phyloP scores from a whole-genome alignment of 2,329 filamentous ascomycete genomes.

The Ceratocystis cubensis region DNA sequence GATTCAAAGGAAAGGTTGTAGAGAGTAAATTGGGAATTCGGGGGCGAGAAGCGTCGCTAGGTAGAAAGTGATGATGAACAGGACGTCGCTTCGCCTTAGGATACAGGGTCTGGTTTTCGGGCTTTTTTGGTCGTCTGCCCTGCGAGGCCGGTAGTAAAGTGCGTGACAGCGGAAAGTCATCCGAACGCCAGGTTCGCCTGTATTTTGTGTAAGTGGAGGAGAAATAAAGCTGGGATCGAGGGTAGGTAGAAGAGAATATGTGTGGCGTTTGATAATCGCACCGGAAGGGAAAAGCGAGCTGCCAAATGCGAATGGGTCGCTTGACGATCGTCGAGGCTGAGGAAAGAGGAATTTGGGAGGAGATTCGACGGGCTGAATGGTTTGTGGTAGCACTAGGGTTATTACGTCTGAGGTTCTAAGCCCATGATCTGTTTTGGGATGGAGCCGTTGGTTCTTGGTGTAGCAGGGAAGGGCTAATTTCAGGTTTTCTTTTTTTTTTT shows the following conservation, averaged over 20 bases:
- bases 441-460: background rate
- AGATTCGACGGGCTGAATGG: background rate
- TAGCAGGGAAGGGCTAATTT: constrained; percentile 1
- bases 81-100: background rate
- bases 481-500: background rate
- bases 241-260: background rate
- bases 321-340: constrained; percentile 9
- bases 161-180: constrained; percentile 5
- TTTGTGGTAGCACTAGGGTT: constrained; percentile 7
- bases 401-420: background rate
- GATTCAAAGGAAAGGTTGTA: background rate
- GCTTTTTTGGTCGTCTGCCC: constrained; percentile 5
- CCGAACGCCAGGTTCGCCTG: background rate
- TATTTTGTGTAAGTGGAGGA: constrained; percentile 2
- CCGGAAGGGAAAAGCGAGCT: background rate
- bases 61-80: constrained; percentile 1
- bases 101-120: background rate
- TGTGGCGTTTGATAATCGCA: background rate
- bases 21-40: background rate
- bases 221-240: constrained; percentile 1
- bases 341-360: constrained; percentile 6
- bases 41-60: background rate
- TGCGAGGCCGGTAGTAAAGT: background rate
- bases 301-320: background rate
- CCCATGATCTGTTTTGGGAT: background rate